Base-by-base conservation (phyloP, 257 asterid genomes). In the Nyctanthes arbortristis region DNA sequence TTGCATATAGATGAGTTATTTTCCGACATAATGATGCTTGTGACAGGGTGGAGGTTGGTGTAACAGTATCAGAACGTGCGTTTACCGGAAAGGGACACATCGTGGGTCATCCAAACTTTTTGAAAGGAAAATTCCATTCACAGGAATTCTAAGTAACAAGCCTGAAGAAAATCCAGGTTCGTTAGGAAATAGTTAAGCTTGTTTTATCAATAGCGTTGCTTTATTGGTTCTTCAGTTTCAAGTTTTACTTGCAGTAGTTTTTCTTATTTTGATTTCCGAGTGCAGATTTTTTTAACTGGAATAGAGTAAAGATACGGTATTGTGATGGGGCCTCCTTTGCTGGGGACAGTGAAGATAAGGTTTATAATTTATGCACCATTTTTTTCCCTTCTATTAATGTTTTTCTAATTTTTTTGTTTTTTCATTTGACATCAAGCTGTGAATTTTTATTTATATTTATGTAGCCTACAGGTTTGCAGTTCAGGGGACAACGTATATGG, bases 1-100 rank as follows among this genome's bases (percentile, higher is more conserved):
- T 43, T 43, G 49, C 54, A 20, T 10, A 5, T 37, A 28, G 40
- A 22, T 43, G 18, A 27, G 32, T 43, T 16, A 61, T 29, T 31
- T 5, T 54, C 11, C 49, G 49, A 63, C 6, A 16, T 7, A 3
- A 1, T 49, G 35, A 16, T 36, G 30, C 18, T 29, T 36, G 63
- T 75, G 76, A 62, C 87, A 94, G 99, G 99, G 99, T 73, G 99
- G 99, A 78, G 99, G 99, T 37, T 94, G 99, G 99, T 94, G 97
- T 78, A 91, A 89, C 87, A 84, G 30, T 69, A 54, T 89, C 47
- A 79, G 89, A 68, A 55, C 93, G 6, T 91, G 99, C 71, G 80
- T 85, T 63, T 94, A 79, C 84, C 90, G 97, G 55, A 89, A 89
- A 70, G 88, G 39, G 45, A 89, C 95, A 1, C 91, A 85, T 6